A percentile compares a stretch with the other conserved stretches of the same genome.
These are phyloP conservation scores for Hyphodiscus sp. DNA, from an alignment of 2,329 filamentous ascomycete genomes.

Conservation along the genomic window DNA sequence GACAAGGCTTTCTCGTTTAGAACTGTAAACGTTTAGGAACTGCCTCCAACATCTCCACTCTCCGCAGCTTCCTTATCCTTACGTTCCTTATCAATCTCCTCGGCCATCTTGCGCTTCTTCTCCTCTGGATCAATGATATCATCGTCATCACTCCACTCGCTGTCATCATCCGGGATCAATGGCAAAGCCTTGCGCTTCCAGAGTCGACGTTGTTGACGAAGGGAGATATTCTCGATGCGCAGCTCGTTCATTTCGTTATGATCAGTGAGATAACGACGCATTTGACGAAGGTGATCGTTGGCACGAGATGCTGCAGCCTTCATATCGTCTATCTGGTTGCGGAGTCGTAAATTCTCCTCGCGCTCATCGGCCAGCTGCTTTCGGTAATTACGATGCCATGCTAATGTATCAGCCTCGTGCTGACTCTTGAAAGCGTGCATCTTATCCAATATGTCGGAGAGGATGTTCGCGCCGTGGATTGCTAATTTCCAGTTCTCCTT, in stretches of 20 bases:
- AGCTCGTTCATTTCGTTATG: conserved; percentile 48
- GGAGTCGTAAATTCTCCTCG: conserved; percentile 55
- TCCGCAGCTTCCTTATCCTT: not conserved
- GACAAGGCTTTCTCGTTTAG: not conserved
- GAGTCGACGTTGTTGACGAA: conserved; percentile 54
- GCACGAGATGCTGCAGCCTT: conserved; percentile 52
- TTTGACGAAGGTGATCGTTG: conserved; percentile 51
- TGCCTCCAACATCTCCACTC: not conserved
- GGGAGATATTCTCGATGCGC: conserved; percentile 44
- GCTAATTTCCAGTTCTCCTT: conserved; percentile 53
- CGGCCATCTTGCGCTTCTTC: conserved; percentile 40
- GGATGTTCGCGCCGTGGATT: conserved; percentile 48
- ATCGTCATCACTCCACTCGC: conserved; percentile 55
- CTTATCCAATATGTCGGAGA: conserved; percentile 53
- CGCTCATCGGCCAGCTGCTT: conserved; percentile 58
- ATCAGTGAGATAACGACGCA: conserved; percentile 50
- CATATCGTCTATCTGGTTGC: conserved; percentile 63
- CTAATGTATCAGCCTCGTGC: conserved; percentile 53
- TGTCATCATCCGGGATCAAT: conserved; percentile 51
- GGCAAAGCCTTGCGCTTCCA: conserved; percentile 64
- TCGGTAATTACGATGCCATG: conserved; percentile 62
- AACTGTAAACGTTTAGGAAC: conserved; percentile 7
- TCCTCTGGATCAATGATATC: conserved; percentile 56
- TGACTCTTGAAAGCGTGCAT: conserved; percentile 61
- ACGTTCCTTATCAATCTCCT: not conserved